Percentiles rank a stretch among this genome's conserved stretches.
These are phyloP conservation scores for Lentinula sp. DNA, from an alignment of 768 basidiomycete genomes.

Conservation along the genomic window DNA sequence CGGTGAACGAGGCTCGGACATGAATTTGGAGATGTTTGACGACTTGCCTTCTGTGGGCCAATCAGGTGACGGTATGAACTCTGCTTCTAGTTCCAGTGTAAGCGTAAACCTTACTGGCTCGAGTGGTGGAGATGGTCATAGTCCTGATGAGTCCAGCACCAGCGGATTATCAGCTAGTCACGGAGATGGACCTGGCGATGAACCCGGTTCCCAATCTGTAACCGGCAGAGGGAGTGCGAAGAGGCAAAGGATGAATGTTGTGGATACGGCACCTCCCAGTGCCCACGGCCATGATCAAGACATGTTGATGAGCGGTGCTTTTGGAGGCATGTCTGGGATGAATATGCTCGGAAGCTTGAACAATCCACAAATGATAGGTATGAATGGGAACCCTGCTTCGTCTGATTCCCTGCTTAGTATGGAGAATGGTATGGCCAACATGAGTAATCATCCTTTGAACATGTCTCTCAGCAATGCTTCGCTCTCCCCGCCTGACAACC, in stretches of 20 bases:
- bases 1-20: background rate
- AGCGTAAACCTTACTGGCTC: conserved; percentile 4
- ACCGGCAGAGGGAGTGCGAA: conserved; percentile 2
- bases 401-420: conserved; percentile 1
- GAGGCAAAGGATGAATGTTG: conserved; percentile 4
- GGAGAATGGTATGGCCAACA: background rate
- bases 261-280: background rate
- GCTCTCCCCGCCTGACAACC: conserved; percentile 8
- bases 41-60: conserved; percentile 1
- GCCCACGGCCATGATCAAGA: background rate
- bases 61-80: background rate
- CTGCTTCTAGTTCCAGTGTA: background rate
- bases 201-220: background rate
- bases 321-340: background rate
- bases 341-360: background rate
- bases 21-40: conserved; percentile 6
- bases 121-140: background rate
- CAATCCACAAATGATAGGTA: background rate
- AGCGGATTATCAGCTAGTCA: background rate
- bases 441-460: conserved; percentile 2
- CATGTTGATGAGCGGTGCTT: conserved; percentile 1
- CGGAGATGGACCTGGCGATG: conserved; percentile 6
- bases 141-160: background rate
- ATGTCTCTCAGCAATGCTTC: conserved; percentile 15
- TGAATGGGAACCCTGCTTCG: background rate